phyloP scores from a whole-genome alignment of 306 rosid species.

The Corylus heterophylla region DNA sequence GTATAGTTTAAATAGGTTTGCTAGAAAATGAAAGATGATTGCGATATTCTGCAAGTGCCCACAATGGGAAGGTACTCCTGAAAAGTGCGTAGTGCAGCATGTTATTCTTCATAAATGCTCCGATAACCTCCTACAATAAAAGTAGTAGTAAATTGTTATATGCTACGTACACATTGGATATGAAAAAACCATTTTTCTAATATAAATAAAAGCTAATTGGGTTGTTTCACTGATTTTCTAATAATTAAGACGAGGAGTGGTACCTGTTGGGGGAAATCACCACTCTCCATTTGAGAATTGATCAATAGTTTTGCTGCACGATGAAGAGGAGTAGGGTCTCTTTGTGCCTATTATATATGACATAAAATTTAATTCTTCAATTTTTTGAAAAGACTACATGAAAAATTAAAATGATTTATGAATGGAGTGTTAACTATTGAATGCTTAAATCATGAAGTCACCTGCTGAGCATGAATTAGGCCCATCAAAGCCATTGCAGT shows the following conservation, averaged over 20 bases:
- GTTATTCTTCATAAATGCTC: constrained; percentile 63
- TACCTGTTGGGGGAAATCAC: constrained; percentile 74
- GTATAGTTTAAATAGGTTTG: constrained; percentile 7
- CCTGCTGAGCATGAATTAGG: no score
- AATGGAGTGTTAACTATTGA: background rate
- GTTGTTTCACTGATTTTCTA: no score
- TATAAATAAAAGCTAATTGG: background rate
- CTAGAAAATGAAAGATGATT: constrained; percentile 47
- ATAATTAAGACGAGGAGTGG: background rate
- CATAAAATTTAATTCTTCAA: no score
- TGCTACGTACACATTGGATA: no score
- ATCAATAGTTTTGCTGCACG: constrained; percentile 54
- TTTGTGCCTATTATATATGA: constrained; percentile 35
- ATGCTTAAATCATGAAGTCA: no score
- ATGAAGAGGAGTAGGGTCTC: constrained; percentile 59
- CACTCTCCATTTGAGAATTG: constrained; percentile 58
- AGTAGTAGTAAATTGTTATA: background rate
- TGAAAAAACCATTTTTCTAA: no score
- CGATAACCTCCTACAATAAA: constrained; percentile 47
- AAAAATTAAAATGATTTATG: no score
- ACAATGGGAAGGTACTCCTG: constrained; percentile 68
- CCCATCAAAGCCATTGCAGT: no score
- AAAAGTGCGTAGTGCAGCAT: constrained; percentile 73
- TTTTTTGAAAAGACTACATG: no score
- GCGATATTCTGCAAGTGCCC: constrained; percentile 79